These are phyloP conservation scores for Cadophora sp. DNA, from an alignment of 2,329 filamentous ascomycete species.

Conservation along the genomic window DNA sequence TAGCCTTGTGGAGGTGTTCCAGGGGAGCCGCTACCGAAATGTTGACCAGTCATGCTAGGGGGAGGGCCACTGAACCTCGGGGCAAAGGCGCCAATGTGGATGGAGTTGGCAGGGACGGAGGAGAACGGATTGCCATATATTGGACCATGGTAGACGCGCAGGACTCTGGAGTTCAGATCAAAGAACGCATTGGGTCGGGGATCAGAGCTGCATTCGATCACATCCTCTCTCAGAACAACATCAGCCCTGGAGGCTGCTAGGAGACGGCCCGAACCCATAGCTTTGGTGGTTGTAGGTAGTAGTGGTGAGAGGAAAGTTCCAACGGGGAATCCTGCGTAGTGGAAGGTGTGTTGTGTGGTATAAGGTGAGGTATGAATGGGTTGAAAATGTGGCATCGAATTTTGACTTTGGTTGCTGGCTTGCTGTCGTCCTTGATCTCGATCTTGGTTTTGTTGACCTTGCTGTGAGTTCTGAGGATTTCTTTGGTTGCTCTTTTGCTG, in stretches of 20 bases:
- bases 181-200: constrained; percentile 66
- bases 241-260: constrained; percentile 15
- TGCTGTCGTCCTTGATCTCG: constrained; percentile 4
- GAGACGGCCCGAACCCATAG: constrained; percentile 11
- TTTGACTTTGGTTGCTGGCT: neutral
- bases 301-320: neutral
- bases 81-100: constrained; percentile 50
- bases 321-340: neutral
- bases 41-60: neutral
- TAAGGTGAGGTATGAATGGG: neutral
- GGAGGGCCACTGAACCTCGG: constrained; percentile 21
- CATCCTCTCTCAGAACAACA: constrained; percentile 61
- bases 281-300: neutral
- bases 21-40: constrained; percentile 19
- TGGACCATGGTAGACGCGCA: constrained; percentile 64
- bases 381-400: neutral
- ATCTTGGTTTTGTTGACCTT: neutral
- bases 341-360: neutral
- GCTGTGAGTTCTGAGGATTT: neutral
- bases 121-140: constrained; percentile 59
- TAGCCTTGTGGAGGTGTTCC: constrained; percentile 14
- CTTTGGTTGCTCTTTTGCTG: neutral
- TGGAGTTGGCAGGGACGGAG: constrained; percentile 51
- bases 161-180: constrained; percentile 57
- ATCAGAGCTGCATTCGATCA: constrained; percentile 58